Evolutionary conservation across 2,329 filamentous ascomycete species (phyloP).

Genomic region (Aspergillus novofumigatus): DNA sequence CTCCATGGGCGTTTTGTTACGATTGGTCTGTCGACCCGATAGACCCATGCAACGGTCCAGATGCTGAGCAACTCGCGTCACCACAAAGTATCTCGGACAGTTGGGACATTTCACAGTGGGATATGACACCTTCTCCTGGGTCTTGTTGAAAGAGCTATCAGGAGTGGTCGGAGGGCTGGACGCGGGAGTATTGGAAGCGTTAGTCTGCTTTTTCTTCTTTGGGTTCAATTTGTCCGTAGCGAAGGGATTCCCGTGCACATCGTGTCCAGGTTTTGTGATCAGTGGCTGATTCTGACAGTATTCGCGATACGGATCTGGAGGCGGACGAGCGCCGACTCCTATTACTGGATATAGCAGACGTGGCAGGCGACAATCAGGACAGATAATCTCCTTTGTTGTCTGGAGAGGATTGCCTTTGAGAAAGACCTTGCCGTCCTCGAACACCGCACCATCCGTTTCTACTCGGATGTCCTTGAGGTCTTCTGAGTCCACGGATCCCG

Average conservation of each 20-base stretch:
- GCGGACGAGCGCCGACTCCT: conserved; percentile 46
- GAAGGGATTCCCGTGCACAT: conserved; percentile 56
- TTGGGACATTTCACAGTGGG: conserved; percentile 52
- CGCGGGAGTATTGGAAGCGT: conserved; percentile 30
- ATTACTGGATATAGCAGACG: conserved; percentile 55
- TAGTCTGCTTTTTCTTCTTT: conserved; percentile 38
- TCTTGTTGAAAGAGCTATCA: conserved; percentile 29
- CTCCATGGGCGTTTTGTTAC: conserved; percentile 44
- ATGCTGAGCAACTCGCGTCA: conserved; percentile 58
- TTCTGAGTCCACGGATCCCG: conserved; percentile 31
- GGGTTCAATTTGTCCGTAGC: conserved; percentile 44
- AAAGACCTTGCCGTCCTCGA: conserved; percentile 50
- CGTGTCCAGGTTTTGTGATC: conserved; percentile 54
- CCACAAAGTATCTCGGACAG: conserved; percentile 58
- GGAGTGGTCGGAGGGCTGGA: conserved; percentile 34
- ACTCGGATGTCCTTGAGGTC: conserved; percentile 35
- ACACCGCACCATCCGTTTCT: conserved; percentile 50
- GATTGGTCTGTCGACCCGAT: conserved; percentile 48
- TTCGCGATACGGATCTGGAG: conserved; percentile 48
- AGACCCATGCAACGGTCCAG: conserved; percentile 59
- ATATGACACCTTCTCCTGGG: conserved; percentile 31
- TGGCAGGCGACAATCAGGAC: conserved; percentile 57
- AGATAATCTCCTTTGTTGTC: conserved; percentile 56
- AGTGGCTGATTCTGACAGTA: conserved; percentile 60
- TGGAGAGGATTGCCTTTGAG: conserved; percentile 57